Percentiles rank a stretch among this genome's conserved stretches.
These are phyloP conservation scores for Microcera coccophila DNA, from an alignment of 2,329 filamentous ascomycete species.

Conservation along the genomic window DNA sequence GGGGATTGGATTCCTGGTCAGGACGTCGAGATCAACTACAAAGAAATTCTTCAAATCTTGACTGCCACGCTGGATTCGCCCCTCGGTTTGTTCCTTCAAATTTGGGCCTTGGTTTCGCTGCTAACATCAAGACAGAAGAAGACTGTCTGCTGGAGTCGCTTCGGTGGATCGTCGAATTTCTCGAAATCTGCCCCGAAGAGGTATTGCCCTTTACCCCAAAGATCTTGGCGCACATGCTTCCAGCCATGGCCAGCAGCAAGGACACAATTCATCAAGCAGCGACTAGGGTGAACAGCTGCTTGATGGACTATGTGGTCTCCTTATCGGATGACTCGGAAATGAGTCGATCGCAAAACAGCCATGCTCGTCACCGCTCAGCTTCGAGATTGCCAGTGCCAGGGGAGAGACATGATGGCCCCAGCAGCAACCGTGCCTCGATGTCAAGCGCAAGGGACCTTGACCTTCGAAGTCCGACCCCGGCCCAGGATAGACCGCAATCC, in stretches of 20 bases:
- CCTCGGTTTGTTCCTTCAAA: constrained; percentile 51
- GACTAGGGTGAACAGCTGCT: constrained; percentile 79
- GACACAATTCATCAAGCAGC: constrained; percentile 87
- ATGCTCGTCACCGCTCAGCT: constrained; percentile 28
- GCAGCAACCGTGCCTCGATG: constrained; percentile 49
- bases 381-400: constrained; percentile 43
- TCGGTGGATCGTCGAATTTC: constrained; percentile 92
- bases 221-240: constrained; percentile 84
- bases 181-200: constrained; percentile 96
- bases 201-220: constrained; percentile 92
- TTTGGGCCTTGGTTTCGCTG: not conserved
- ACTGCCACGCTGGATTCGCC: constrained; percentile 84
- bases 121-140: constrained; percentile 58
- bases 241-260: constrained; percentile 87
- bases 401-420: constrained; percentile 45
- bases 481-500: constrained; percentile 44
- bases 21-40: constrained; percentile 91
- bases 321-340: constrained; percentile 65
- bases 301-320: constrained; percentile 93
- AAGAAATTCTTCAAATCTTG: constrained; percentile 85
- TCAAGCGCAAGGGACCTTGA: constrained; percentile 54
- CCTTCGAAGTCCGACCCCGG: constrained; percentile 48
- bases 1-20: constrained; percentile 97
- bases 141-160: constrained; percentile 88
- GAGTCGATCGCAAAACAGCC: constrained; percentile 20